Evolutionary conservation across 2,329 filamentous ascomycete species (phyloP), one percentile per base, ranked within the genome.

Genomic region (Pestalotiopsis sp.): DNA sequence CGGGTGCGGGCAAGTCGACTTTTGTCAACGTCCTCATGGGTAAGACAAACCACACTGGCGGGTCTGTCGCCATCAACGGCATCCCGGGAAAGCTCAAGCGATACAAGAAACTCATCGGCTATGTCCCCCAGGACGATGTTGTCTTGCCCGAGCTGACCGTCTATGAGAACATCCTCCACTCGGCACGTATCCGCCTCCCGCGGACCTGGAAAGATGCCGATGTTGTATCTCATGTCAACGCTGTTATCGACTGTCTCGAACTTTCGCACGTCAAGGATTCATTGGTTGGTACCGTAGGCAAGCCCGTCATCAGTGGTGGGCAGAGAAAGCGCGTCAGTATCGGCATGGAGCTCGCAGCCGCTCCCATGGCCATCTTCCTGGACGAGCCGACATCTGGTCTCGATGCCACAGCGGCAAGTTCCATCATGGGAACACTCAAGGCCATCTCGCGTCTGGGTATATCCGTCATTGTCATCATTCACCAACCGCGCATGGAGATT

Each of bases 1-100:
- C 84, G 1, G 87, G 87, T n/a, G 87, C 87, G 1, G 87, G 87
- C 38, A 89, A 89, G 75, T 86, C 85, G 20, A 89, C 87, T 0
- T 88, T 90, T 69, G 81, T 89, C 39, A 89, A 89, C 67, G 85
- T 88, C 31, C 80, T 89, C n/a, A 89, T 89, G 86, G 87, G 87
- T 13, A 89, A 89, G 76, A 81, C 79, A 0, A 81, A 78, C 41
- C 82, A 85, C 69, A 89, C 85, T 0, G 79, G 81, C 0, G 87
- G 87, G 2, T 71, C 79, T 0, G 84, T 87, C 31, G 84, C 83
- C 61, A 82, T 89, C 71, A 90, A 89, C 70, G 84, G 83, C n/a
- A 78, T 80, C 4, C 79, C 83, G 0, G 81, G 83, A 13, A 82
- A 81, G 70, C 81, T 87, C 77, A 81, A 81, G 73, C 79, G 79